These are phyloP conservation scores for Sarcodon aspratus DNA, from an alignment of 768 basidiomycete species.

Conservation along the genomic window DNA sequence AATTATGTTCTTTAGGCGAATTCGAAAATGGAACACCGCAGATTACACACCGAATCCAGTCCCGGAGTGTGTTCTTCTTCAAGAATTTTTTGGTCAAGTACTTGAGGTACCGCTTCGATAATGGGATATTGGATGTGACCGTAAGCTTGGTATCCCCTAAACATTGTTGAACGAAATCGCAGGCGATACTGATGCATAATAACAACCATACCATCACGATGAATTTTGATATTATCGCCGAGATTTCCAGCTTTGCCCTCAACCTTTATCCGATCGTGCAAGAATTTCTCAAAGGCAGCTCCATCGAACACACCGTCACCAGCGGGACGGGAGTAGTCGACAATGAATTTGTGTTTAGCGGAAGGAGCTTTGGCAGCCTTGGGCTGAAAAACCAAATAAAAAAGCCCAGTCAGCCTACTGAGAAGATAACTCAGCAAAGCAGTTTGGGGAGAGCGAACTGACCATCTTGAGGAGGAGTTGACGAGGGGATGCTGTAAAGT, in stretches of 20 bases:
- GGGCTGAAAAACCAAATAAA: conserved; percentile 33
- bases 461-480: conserved; percentile 46
- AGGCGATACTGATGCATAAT: not conserved
- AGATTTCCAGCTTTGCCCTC: conserved; percentile 88
- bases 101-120: conserved; percentile 97
- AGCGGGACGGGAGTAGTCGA: conserved; percentile 83
- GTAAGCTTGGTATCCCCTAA: conserved; percentile 74
- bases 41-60: conserved; percentile 78
- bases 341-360: conserved; percentile 67
- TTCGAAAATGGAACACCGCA: conserved; percentile 1
- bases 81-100: conserved; percentile 99
- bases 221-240: conserved; percentile 80
- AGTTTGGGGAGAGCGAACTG: conserved; percentile 39
- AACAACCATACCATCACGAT: conserved; percentile 62
- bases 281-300: conserved; percentile 72
- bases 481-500: conserved; percentile 12
- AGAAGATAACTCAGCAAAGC: conserved; percentile 90
- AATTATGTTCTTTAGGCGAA: not conserved
- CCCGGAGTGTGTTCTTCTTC: conserved; percentile 93
- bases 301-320: conserved; percentile 49
- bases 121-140: conserved; percentile 75
- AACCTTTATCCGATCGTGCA: conserved; percentile 90
- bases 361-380: conserved; percentile 43
- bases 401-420: conserved; percentile 70
- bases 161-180: not conserved